Conservation (phyloP, 345 rosid species). For the Gossypium turneri region DNA sequence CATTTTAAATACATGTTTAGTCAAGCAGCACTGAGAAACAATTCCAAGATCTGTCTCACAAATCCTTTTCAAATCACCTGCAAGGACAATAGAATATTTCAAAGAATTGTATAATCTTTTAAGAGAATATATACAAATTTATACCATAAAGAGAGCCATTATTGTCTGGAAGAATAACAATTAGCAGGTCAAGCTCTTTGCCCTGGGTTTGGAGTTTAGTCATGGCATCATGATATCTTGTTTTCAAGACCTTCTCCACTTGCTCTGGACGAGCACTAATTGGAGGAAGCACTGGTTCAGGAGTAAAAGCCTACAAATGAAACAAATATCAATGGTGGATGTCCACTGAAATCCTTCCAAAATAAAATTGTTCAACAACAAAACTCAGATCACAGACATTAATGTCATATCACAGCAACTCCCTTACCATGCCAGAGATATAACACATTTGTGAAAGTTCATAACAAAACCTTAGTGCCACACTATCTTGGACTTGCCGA, state of each 20-base stretch:
- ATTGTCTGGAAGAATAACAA: conserved; percentile 91
- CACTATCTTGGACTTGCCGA: conserved; percentile 62
- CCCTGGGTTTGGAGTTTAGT: conserved; percentile 51
- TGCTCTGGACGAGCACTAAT: conserved; percentile 80
- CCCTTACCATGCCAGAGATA: conserved; percentile 82
- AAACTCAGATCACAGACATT: conserved; percentile 11
- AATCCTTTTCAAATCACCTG: conserved; percentile 95
- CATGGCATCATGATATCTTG: conserved; percentile 83
- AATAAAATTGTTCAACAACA: background rate
- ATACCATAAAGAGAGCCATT: conserved; percentile 97
- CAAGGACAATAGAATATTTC: conserved; percentile 14
- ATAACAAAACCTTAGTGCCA: conserved; percentile 71
- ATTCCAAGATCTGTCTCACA: conserved; percentile 98
- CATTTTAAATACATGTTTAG: conserved; percentile 82
- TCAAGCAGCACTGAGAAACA: conserved; percentile 95
- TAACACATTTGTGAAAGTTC: conserved; percentile 95
- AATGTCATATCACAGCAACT: background rate
- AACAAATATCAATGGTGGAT: conserved; percentile 8
- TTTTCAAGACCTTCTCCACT: conserved; percentile 74
- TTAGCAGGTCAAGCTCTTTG: conserved; percentile 89
- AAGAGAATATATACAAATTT: background rate
- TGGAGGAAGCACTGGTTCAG: conserved; percentile 74
- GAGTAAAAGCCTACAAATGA: conserved; percentile 56
- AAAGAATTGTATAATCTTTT: background rate
- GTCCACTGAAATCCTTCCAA: conserved; percentile 2